Base-by-base conservation (phyloP, 2,329 filamentous ascomycete species). In the Colletotrichum coccodes region DNA sequence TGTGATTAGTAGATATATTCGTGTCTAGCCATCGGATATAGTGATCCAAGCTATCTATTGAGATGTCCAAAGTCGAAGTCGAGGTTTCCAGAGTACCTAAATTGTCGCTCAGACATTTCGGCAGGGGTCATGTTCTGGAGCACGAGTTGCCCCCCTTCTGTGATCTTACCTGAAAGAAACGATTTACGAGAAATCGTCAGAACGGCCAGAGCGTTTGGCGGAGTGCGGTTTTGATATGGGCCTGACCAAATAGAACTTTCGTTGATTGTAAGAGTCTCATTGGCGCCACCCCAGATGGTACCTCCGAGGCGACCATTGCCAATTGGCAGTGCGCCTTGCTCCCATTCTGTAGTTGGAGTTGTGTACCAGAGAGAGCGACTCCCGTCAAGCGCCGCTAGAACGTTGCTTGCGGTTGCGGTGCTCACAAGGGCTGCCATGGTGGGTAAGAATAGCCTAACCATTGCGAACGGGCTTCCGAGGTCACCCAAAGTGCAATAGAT, bases 231-330 rank as follows among this genome's bases (percentile, higher is more conserved):
- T 64, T 83, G 82, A 8, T 77, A 78, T 0, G 81, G 82, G 28
- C 83, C 83, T 61, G 81, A 83, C 82, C 81, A 85, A 12, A 84
- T 79, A 1, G 83, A 83, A 64, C 86, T 82, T 71, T 86, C 84
- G 52, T 86, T 86, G 16, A 86, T 75, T 32, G 80, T 75, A 4
- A 85, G 72, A 44, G 81, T 76, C 54, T 84, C 84, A 1, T 78
- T 77, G 14, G 78, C 73, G 14, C 81, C 79, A 14, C 84, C 84
- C 68, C 82, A 81, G 30, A 86, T 71, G 79, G 85, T 85, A 3
- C 73, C 76, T 6, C 76, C 78, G 1, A 79, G 64, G 21, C 84
- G 79, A 12, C 85, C 84, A 71, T 87, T 87, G 3, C 85, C 84
- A 62, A 87, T 79, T 1, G 85, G 84, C 0, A 86, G 75, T 16